Evolutionary conservation across 2,329 filamentous ascomycete genomes (phyloP).

Genomic region (Microdochium trichocladiopsis): DNA sequence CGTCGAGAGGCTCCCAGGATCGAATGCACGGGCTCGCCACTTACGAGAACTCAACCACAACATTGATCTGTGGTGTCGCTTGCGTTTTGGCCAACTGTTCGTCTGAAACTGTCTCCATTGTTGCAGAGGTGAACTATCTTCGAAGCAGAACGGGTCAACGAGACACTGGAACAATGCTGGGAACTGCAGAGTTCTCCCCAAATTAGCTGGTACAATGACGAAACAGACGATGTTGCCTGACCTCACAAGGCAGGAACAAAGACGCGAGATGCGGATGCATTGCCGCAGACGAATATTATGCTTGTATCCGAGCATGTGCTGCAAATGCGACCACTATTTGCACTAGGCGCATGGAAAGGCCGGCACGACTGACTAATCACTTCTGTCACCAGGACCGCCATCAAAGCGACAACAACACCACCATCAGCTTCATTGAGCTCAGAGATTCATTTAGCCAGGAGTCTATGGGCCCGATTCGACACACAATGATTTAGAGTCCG

Average conservation of each 20-base stretch:
- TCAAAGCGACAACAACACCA: neutral
- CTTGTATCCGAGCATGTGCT: neutral
- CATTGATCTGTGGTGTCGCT: conserved; percentile 29
- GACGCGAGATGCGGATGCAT: no score
- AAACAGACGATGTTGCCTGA: no score
- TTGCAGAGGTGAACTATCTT: neutral
- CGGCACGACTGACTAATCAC: neutral
- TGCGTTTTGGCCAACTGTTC: neutral
- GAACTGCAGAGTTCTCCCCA: no score
- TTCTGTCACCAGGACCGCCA: neutral
- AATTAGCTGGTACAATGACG: no score
- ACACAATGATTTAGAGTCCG: no score
- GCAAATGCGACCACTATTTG: neutral
- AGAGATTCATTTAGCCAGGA: conserved; percentile 1
- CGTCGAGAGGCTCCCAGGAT: neutral
- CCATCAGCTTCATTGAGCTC: neutral
- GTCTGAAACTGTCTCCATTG: neutral
- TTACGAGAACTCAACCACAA: conserved; percentile 56
- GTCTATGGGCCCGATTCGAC: no score
- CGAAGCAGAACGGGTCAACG: no score
- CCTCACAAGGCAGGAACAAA: no score
- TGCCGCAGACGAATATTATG: no score
- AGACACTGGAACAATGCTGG: no score
- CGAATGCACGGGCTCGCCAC: conserved; percentile 11
- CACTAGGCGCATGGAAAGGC: neutral